Base-by-base conservation (phyloP, 345 rosid genomes). In the Viola odorata region DNA sequence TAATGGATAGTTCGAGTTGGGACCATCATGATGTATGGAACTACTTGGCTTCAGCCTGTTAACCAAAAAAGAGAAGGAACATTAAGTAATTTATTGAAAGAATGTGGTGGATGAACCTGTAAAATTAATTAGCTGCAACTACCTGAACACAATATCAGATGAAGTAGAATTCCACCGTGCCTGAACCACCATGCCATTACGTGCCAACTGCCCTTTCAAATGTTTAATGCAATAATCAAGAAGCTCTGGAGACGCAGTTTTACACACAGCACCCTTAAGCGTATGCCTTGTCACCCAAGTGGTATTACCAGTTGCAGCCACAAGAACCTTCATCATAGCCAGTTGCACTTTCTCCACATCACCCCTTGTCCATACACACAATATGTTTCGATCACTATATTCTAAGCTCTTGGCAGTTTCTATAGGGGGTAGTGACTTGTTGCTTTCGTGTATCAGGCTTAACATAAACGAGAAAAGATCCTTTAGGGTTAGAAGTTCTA, bases 151-250 rank as follows among this genome's bases (percentile, higher is more conserved):
- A 0, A 77, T 63, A 64, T 82, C 92, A 56, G 62, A 72, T 3
- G 79, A 61, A 14, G 54, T 50, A 50, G 73, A 80, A 61, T 73
- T 79, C 64, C 63, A 75, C 15, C 79, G 76, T 4, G 70, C 66
- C 57, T 52, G 77, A 66, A 88, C 90, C 23, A 80, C 74, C 75
- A 49, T 72, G 49, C 78, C 73, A 54, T 69, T 64, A 17, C 75
- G 58, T 11, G 64, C 71, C 52, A 73, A 50, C 37, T 57, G 70
- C 55, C 87, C 91, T 45, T 73, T 78, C 42, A 82, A 52, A 74
- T 86, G 79, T 71, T 78, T 82, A 45, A 85, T 86, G 75, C 85
- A 82, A 55, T 85, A 88, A 67, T 89, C 78, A 55, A 86, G 75
- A 41, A 84, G 84, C 66, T 82, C 82, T 4, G 78, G 75, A 51